Evolutionary conservation across 441 rosid species (phyloP), one percentile per base, ranked within the genome.

Genomic region (Pelargonium myrrhifolium): DNA sequence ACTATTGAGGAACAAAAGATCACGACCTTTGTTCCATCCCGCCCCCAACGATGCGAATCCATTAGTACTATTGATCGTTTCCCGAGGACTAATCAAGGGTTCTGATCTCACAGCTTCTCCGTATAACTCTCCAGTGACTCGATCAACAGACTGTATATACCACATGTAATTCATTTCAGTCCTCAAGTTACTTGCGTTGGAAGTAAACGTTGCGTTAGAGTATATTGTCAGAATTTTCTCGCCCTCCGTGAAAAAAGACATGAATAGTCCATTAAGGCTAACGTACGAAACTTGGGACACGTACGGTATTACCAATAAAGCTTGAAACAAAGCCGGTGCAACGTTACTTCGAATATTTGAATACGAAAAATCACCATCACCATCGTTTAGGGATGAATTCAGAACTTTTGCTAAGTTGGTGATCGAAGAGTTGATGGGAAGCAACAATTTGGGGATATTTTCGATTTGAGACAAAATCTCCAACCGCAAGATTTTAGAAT

Each of bases 281-380:
- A 85, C 61, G 56, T 82, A 90, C 12, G 88, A 82, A 73, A 86
- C 78, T 58, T 88, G 89, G 15, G 89, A 77, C n/a, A 80, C 17
- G 43, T 78, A 47, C 72, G 93, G 92, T 74, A 85, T 72, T 42
- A 64, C 62, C 43, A 72, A 65, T 62, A 85, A 72, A 21, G 88
- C 79, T 79, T 78, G 81, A 73, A 80, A 89, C 74, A 92, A 49
- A 12, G 58, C 4, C 0, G 91, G 86, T 58, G 84, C 86, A 51
- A 87, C 90, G 89, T 74, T 74, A 18, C 53, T 71, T 56, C 80
- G 62, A 2, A 86, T 65, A 1, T 71, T 64, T 18, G 42, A 7
- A 43, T 78, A 80, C 0, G 82, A 76, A 62, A 67, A 47, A 31
- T 55, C 40, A 14, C 40, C 24, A 22, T 51, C 80, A 51, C 18